Conservation (phyloP, 768 basidiomycete genomes). For the Rhodotorula kratochvilovae region DNA sequence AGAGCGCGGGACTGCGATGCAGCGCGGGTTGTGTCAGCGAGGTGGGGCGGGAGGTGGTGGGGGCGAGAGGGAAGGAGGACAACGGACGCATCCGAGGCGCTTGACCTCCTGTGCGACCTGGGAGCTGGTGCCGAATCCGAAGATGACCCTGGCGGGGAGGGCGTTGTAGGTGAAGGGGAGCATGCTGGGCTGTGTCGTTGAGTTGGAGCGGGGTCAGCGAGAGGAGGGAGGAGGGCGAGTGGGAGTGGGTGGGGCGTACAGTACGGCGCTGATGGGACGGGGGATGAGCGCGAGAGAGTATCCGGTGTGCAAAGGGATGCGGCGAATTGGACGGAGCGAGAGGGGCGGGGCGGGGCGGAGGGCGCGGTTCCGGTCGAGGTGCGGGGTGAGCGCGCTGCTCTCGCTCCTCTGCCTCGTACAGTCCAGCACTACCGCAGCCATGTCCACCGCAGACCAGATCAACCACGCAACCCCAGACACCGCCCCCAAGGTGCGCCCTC, state of each 20-base stretch:
- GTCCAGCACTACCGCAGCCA: not conserved
- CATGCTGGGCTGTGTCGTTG: constrained; percentile 35
- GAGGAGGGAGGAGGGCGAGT: not conserved
- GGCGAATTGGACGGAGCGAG: too few relatives aligned
- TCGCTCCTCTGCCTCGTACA: too few relatives aligned
- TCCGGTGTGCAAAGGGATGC: too few relatives aligned
- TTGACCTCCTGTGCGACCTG: constrained; percentile 47
- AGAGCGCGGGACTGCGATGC: constrained; percentile 44
- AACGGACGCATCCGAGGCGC: constrained; percentile 45
- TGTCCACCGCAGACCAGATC: not conserved
- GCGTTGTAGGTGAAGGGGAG: constrained; percentile 50
- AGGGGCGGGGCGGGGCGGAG: too few relatives aligned
- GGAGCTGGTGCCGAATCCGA: constrained; percentile 48
- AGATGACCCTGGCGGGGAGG: constrained; percentile 50
- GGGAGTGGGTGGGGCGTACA: not conserved
- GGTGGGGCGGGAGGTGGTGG: not conserved
- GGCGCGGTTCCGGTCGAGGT: too few relatives aligned
- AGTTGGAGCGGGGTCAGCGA: not conserved
- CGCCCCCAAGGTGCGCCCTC: not conserved
- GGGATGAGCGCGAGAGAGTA: too few relatives aligned
- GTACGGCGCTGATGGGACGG: not conserved
- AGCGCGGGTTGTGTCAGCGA: not conserved
- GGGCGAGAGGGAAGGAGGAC: not conserved
- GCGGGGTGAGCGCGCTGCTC: too few relatives aligned
- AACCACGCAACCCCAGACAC: not conserved